Percentiles rank a stretch among this genome's conserved stretches.
phyloP scores from a whole-genome alignment of 257 asterid species.

The Scutellaria galericulata region DNA sequence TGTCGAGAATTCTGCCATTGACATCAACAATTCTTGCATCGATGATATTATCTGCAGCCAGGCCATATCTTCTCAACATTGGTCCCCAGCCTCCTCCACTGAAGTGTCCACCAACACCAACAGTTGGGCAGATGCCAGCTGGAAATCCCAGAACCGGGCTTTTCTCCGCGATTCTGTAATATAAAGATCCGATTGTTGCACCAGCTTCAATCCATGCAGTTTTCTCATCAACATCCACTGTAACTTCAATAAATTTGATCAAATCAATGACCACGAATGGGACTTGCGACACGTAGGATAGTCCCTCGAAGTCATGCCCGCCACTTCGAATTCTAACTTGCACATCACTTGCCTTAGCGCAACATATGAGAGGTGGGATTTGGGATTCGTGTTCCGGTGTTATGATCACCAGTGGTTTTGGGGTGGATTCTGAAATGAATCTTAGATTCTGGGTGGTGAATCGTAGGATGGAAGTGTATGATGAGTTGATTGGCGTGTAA shows the following conservation, averaged over 20 bases:
- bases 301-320: slow-evolving; percentile 35
- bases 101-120: slow-evolving; percentile 38
- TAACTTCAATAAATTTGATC: slow-evolving; percentile 10
- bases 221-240: neutral
- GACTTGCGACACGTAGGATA: slow-evolving; percentile 25
- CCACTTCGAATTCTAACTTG: slow-evolving; percentile 35
- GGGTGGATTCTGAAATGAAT: neutral
- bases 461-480: slow-evolving; percentile 7
- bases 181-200: slow-evolving; percentile 29
- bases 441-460: neutral
- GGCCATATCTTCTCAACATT: neutral
- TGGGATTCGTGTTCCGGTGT: slow-evolving; percentile 33
- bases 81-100: slow-evolving; percentile 37
- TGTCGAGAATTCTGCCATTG: neutral
- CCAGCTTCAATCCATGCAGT: slow-evolving; percentile 37
- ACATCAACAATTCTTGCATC: slow-evolving; percentile 24
- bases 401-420: slow-evolving; percentile 16
- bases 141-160: slow-evolving; percentile 28
- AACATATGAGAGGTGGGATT: slow-evolving; percentile 24
- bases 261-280: slow-evolving; percentile 38
- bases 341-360: slow-evolving; percentile 17
- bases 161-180: slow-evolving; percentile 3
- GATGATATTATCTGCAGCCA: neutral
- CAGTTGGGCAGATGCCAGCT: slow-evolving; percentile 17
- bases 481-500: slow-evolving; percentile 25